A percentile compares a stretch with the other conserved stretches of the same genome.
These are phyloP conservation scores for Cydonia oblonga DNA, from an alignment of 331 rosid species.

Conservation along the genomic window DNA sequence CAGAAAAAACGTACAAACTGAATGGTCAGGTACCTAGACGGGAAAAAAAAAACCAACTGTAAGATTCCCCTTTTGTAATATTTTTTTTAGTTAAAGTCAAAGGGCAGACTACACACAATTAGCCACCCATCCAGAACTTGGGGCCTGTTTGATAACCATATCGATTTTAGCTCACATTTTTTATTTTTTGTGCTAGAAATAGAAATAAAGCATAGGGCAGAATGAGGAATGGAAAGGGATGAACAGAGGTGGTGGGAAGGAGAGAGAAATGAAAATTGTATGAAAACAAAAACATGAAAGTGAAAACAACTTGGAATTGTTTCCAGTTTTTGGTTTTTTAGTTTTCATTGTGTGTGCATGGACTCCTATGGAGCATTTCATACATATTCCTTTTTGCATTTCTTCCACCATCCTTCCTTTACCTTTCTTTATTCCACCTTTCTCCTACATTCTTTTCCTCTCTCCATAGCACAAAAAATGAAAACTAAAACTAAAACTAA, in stretches of 20 bases:
- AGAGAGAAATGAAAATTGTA: too few species aligned
- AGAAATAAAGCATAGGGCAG: neutral
- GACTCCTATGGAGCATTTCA: neutral
- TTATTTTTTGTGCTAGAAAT: neutral
- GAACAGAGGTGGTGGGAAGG: neutral
- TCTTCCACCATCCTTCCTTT: neutral
- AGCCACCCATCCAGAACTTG: neutral
- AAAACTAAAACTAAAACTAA: neutral
- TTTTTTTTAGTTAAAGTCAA: neutral
- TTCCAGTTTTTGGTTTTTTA: neutral
- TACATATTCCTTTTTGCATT: neutral
- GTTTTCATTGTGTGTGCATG: neutral
- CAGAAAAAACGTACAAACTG: conserved; percentile 98
- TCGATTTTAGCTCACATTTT: too few species aligned
- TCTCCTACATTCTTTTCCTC: neutral
- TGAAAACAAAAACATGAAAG: neutral
- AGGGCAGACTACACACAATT: neutral
- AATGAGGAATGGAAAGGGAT: neutral
- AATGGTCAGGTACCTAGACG: conserved; percentile 74
- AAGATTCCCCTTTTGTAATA: neutral
- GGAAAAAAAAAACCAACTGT: neutral
- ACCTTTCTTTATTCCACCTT: neutral
- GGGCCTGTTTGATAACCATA: neutral
- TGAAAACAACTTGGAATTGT: neutral
- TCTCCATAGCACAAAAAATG: neutral